Percentiles rank a stretch among this genome's conserved stretches.
Evolutionary conservation across 352 stramenopile species (phyloP).

Genomic region (Pelagophyceae sp.): DNA sequence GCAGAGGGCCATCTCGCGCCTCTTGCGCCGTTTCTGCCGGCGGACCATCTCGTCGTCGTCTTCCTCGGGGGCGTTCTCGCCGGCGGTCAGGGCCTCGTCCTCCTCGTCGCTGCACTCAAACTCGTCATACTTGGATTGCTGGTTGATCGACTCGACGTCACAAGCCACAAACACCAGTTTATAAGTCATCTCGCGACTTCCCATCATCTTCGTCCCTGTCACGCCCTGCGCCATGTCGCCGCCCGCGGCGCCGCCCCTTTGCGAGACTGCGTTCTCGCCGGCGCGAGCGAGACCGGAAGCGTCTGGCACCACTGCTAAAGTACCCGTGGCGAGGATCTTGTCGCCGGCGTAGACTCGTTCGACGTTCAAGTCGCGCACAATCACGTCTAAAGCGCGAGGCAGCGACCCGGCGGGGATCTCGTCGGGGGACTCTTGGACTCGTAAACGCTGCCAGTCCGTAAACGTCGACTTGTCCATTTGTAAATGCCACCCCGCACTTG

Average conservation of each 20-base stretch:
- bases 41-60: not conserved
- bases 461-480: constrained; percentile 73
- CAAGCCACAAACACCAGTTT: constrained; percentile 91
- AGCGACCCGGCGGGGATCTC: constrained; percentile 96
- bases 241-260: constrained; percentile 34
- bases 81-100: constrained; percentile 60
- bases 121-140: constrained; percentile 54
- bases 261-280: constrained; percentile 42
- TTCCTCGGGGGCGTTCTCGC: not conserved
- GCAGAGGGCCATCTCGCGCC: not conserved
- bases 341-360: constrained; percentile 89
- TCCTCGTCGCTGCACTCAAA: constrained; percentile 82
- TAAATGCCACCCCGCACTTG: constrained; percentile 46
- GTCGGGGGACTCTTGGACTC: constrained; percentile 96
- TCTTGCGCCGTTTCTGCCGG: not conserved
- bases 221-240: constrained; percentile 72
- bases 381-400: constrained; percentile 91
- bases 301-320: constrained; percentile 89
- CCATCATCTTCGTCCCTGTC: constrained; percentile 81
- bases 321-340: constrained; percentile 84
- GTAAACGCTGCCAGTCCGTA: constrained; percentile 95
- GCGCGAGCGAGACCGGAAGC: constrained; percentile 71
- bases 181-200: constrained; percentile 94
- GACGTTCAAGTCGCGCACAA: constrained; percentile 94
- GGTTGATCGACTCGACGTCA: constrained; percentile 61